Evolutionary conservation across 208 protist species (phyloP).

Genomic region (Trypanosomatidae sp.): DNA sequence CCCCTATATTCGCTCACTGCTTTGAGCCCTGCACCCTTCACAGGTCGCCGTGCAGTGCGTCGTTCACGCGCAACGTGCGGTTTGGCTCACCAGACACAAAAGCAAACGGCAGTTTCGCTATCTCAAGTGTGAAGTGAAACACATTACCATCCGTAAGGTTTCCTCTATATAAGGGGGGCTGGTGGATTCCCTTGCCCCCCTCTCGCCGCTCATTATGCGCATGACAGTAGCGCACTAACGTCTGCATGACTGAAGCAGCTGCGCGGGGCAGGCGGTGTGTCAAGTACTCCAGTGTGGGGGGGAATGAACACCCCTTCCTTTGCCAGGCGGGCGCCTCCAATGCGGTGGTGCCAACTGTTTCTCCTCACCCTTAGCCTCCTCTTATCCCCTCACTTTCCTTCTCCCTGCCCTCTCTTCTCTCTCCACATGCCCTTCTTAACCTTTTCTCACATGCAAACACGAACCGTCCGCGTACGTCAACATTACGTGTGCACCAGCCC

Average conservation of each 20-base stretch:
- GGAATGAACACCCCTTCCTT: background rate
- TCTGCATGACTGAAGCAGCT: background rate
- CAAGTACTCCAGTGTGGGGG: background rate
- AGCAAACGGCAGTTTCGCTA: background rate
- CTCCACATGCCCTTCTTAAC: background rate
- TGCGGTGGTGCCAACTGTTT: background rate
- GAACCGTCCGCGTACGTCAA: background rate
- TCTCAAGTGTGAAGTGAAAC: background rate
- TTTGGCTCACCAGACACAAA: background rate
- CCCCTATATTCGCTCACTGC: background rate
- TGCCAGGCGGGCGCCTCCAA: background rate
- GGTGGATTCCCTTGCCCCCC: background rate
- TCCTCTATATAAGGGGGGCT: background rate
- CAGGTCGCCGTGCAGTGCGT: background rate
- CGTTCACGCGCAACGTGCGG: background rate
- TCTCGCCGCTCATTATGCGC: background rate
- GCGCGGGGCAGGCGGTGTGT: background rate
- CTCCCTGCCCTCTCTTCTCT: background rate
- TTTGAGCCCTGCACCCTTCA: background rate
- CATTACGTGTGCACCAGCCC: background rate
- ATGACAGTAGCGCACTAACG: background rate
- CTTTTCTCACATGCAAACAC: background rate
- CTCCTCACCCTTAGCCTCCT: background rate
- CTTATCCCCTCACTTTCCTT: background rate
- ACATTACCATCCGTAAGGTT: background rate